Conservation (phyloP, 2,329 filamentous ascomycete species). For the Colletotrichum destructivum region DNA sequence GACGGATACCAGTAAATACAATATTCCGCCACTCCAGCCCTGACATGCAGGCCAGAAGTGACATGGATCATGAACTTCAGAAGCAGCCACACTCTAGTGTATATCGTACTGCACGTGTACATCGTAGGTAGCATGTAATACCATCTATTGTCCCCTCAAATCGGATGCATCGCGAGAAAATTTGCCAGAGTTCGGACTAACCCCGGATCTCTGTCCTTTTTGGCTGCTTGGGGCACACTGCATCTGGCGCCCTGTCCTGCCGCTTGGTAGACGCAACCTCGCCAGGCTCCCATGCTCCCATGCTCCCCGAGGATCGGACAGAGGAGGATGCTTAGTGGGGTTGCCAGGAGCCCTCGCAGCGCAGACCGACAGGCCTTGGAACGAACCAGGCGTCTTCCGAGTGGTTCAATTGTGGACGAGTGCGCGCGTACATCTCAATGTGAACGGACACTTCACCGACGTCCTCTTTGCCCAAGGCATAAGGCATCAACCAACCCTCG, state of each 20-base stretch:
- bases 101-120: neutral
- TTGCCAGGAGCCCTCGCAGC: neutral
- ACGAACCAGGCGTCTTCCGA: constrained; percentile 18
- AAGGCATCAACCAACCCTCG: neutral
- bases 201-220: neutral
- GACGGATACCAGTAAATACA: too few relatives aligned
- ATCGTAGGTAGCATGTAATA: too few relatives aligned
- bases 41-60: neutral
- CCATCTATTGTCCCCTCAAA: constrained; percentile 6
- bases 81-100: neutral
- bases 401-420: constrained; percentile 4
- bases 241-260: constrained; percentile 5
- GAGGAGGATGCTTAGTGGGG: neutral
- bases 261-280: constrained; percentile 24
- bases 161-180: constrained; percentile 19
- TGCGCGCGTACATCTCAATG: neutral
- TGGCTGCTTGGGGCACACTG: neutral
- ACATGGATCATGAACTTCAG: neutral
- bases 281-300: constrained; percentile 19
- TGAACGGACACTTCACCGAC: constrained; percentile 15
- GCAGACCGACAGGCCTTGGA: constrained; percentile 9
- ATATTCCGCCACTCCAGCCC: neutral
- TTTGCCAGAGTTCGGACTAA: neutral
- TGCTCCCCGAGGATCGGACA: constrained; percentile 18
- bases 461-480: constrained; percentile 9